These are phyloP conservation scores for Neurospora africana DNA, from an alignment of 495 filamentous ascomycete species.

Conservation along the genomic window DNA sequence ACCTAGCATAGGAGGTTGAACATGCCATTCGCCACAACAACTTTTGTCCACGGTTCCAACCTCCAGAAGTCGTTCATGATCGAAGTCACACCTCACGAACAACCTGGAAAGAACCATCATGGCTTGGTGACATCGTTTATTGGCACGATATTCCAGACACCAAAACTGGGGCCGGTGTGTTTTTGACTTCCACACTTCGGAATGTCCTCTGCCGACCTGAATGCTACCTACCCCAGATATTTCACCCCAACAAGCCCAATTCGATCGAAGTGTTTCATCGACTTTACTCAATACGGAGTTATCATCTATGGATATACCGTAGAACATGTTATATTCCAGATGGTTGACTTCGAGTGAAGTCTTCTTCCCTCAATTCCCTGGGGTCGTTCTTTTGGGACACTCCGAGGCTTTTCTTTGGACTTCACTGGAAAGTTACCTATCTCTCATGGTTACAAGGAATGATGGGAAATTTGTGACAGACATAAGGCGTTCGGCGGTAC, in stretches of 20 bases:
- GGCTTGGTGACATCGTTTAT: not conserved
- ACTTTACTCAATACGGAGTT: not conserved
- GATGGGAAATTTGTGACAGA: not conserved
- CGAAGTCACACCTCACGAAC: not conserved
- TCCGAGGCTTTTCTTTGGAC: no score
- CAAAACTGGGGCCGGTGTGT: not conserved
- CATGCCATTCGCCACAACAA: not conserved
- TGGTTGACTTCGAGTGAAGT: not conserved
- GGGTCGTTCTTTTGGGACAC: not conserved
- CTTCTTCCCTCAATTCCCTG: not conserved
- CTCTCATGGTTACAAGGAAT: not conserved
- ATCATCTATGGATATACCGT: not conserved
- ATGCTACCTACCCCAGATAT: not conserved
- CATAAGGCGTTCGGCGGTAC: not conserved
- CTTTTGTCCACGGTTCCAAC: not conserved
- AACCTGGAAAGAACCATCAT: not conserved
- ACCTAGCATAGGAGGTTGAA: not conserved
- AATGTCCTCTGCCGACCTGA: not conserved
- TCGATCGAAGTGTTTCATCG: not conserved
- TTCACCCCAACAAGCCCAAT: not conserved
- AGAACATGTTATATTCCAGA: not conserved
- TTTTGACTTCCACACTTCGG: not conserved
- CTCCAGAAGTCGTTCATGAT: not conserved
- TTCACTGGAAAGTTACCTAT: not conserved
- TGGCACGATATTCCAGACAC: not conserved